phyloP scores from a whole-genome alignment of 169 alveolate species.

The Plasmodium yoelii region DNA sequence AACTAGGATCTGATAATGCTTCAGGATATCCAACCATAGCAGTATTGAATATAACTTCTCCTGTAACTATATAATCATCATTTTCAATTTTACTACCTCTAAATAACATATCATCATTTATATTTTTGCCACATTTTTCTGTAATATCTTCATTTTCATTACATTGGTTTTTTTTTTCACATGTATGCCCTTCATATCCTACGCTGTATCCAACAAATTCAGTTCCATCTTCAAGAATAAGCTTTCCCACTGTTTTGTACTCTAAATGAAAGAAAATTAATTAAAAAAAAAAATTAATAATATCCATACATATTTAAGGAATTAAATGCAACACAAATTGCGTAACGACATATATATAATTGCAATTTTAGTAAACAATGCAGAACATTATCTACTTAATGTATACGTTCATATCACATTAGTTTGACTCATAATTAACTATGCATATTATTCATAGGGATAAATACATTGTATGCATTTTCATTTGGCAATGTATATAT shows the following conservation, averaged over 20 bases:
- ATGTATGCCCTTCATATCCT: constrained; percentile 56
- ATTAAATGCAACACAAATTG: no score
- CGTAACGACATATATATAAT: no score
- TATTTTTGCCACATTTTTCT: not conserved
- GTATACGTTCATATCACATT: no score
- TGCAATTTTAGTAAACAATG: no score
- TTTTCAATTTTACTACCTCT: constrained; percentile 48
- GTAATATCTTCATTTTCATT: constrained; percentile 17
- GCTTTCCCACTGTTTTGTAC: constrained; percentile 68
- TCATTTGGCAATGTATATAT: not conserved
- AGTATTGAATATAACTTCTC: constrained; percentile 91
- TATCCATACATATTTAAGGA: not conserved
- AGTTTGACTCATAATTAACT: no score
- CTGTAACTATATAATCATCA: constrained; percentile 79
- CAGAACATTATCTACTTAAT: no score
- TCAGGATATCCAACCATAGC: constrained; percentile 93
- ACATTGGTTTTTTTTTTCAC: not conserved
- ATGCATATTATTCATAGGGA: no score
- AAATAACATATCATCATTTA: constrained; percentile 44
- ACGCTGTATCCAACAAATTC: constrained; percentile 72
- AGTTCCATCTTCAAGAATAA: constrained; percentile 61
- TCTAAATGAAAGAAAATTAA: constrained; percentile 8
- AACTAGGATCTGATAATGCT: constrained; percentile 91
- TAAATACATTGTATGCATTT: not conserved
- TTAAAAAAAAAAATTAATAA: constrained; percentile 7